These are phyloP conservation scores for Dryadomyces quercivorus DNA, from an alignment of 2,329 filamentous ascomycete species.

Conservation along the genomic window DNA sequence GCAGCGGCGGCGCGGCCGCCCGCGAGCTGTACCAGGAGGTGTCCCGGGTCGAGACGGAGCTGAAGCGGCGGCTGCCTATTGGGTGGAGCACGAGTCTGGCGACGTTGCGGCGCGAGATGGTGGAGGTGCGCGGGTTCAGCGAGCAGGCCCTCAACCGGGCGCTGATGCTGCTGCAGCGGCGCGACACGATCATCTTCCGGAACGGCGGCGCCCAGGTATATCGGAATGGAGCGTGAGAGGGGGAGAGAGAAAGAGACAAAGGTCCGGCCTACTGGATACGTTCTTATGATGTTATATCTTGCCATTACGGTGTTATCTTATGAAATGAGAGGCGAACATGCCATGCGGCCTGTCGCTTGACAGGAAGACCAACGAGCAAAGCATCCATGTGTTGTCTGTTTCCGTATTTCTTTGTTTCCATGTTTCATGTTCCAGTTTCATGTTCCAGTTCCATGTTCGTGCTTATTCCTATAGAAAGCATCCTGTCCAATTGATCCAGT, in stretches of 20 bases:
- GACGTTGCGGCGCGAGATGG: constrained; percentile 79
- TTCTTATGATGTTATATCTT: neutral
- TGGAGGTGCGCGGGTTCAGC: constrained; percentile 79
- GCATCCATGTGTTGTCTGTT: no score
- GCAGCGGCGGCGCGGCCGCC: constrained; percentile 50
- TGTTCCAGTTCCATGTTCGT: neutral
- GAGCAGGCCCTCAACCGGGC: constrained; percentile 79
- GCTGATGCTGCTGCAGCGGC: constrained; percentile 71
- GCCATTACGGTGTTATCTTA: no score
- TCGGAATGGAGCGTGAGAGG: constrained; percentile 50
- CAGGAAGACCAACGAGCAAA: no score
- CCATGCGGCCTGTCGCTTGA: no score
- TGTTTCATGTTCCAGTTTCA: no score
- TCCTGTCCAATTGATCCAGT: no score
- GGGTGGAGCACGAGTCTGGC: constrained; percentile 90
- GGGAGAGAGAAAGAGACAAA: no score
- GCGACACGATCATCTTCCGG: constrained; percentile 75
- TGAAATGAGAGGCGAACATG: no score
- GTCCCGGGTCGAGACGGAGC: constrained; percentile 73
- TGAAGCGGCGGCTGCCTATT: constrained; percentile 77
- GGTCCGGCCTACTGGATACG: neutral
- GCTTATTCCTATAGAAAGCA: neutral
- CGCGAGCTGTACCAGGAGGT: constrained; percentile 88
- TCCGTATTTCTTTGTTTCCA: no score
- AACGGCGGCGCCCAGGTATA: constrained; percentile 67